phyloP scores from a whole-genome alignment of 176 grass and related monocot species.

The Saccharum officinarum region DNA sequence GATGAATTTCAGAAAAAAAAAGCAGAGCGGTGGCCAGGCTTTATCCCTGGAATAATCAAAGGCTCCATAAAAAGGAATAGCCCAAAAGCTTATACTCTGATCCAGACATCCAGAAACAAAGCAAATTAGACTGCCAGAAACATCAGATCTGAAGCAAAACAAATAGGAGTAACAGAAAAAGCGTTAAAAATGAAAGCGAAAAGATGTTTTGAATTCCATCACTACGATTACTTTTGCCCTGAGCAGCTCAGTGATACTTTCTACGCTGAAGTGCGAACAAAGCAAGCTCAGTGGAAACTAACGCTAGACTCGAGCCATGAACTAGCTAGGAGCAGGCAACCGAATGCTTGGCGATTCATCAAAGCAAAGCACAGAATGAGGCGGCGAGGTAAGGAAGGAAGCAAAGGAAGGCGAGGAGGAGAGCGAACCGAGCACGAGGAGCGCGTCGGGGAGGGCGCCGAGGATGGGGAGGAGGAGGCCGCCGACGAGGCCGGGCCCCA shows the following conservation, averaged over 20 bases:
- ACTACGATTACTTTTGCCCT: neutral
- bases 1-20: slow-evolving; percentile 37
- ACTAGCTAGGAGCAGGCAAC: slow-evolving; percentile 4
- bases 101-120: neutral
- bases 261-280: neutral
- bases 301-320: neutral
- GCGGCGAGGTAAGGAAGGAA: neutral
- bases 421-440: slow-evolving; percentile 78
- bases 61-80: neutral
- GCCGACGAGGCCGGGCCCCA: slow-evolving; percentile 92
- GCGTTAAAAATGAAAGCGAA: neutral
- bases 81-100: slow-evolving; percentile 3
- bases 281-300: neutral
- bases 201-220: neutral
- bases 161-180: neutral
- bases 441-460: slow-evolving; percentile 84
- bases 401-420: neutral
- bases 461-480: slow-evolving; percentile 96
- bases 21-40: neutral
- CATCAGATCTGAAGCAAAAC: slow-evolving; percentile 30
- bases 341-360: slow-evolving; percentile 10
- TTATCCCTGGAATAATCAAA: neutral
- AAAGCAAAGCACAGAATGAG: slow-evolving; percentile 17
- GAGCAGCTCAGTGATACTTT: neutral
- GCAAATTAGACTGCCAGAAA: neutral